Base-by-base conservation (phyloP, 2,329 filamentous ascomycete genomes). In the Dothideomycetes sp. region DNA sequence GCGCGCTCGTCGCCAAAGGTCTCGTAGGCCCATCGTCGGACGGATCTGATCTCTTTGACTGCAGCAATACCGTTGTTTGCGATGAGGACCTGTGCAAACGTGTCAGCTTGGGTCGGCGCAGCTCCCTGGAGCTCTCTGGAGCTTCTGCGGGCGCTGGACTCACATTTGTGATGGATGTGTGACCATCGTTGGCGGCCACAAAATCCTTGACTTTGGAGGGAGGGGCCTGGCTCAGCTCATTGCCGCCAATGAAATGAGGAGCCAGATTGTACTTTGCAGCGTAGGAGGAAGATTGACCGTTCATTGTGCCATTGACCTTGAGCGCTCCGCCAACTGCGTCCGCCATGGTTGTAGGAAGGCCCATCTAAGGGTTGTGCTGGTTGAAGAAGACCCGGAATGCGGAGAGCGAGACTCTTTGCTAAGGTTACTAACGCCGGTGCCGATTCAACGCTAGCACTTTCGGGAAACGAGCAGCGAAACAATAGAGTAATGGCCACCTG, bases 11-110 rank as follows among this genome's bases (percentile, higher is more conserved):
- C 88, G 68, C 91, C 89, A 61, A 98, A 98, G 5, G 85, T 94
- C 69, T 98, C 91, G 79, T 98, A 98, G 46, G 91, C 91, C 91
- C 91, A 98, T 88, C 96, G 98, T 65, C 91, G 84, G 59, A 98
- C 89, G 44, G 89, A 96, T 64, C 91, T 81, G 61, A 98, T 98
- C 68, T 98, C 91, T 69, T 98, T 98, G 64, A 98, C 91, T 59
- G 91, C 91, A 37, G 91, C 91, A 64, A 98, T 98, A 75, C 91
- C 91, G 70, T 98, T 98, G 73, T 98, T 98, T 62, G 91, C 91
- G 65, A 98, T 98, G 49, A 98, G 75, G 40, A 96, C 87, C 89
- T 96, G 57, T 36, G 15, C 52, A 7, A 40, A 10, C 29, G 22
- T 38, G 22, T 41, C 43, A 38, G 34, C 43, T 19, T 32, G 17